Base-by-base conservation (phyloP, 805 yeast genomes). In the Scheffersomyces ergatensis region DNA sequence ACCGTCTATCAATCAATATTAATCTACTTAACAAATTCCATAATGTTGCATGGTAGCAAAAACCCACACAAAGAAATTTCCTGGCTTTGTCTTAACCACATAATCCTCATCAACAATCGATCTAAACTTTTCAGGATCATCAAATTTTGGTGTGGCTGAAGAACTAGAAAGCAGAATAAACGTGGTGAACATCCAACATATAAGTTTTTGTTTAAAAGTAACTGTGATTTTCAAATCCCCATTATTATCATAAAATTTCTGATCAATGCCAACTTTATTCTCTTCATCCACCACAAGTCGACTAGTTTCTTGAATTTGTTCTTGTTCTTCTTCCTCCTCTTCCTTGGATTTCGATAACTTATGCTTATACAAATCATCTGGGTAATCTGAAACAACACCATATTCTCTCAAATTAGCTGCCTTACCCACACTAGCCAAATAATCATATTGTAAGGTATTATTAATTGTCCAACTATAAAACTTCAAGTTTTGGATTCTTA, bases 381-480 rank as follows among this genome's bases (percentile, higher is more conserved):
- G 74, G 21, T 42, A 43, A 41, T 70, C 76, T 5, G 62, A 42
- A 29, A 70, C 59, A 9, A 70, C 47, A 0, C 72, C 76, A 42
- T 56, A 67, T 33, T 65, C 67, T 2, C 39, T 31, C 8, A 70
- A 33, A 2, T 44, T 36, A 14, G 61, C 58, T 4, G 38, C 30
- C 33, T 40, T 41, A 27, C 70, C 63, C 14, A 68, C 38, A 14
- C 45, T 49, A 16, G 36, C 38, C 34, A 68, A 56, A 49, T 67
- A 67, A 24, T 64, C 61, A 34, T 52, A 62, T 43, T 70, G 74
- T n/a, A 43, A 43, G n/a, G 36, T 39, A 30, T 45, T 62, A 46
- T 70, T 70, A 34, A 70, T 49, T 8, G 76, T 70, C 76, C 74
- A 70, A 15, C 65, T 53, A 40, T 52, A 66, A 29, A 70, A 50